Percentiles rank a stretch among this genome's conserved stretches.
Conservation (phyloP, 2,329 filamentous ascomycete genomes). For the Karstenula rhodostoma region DNA sequence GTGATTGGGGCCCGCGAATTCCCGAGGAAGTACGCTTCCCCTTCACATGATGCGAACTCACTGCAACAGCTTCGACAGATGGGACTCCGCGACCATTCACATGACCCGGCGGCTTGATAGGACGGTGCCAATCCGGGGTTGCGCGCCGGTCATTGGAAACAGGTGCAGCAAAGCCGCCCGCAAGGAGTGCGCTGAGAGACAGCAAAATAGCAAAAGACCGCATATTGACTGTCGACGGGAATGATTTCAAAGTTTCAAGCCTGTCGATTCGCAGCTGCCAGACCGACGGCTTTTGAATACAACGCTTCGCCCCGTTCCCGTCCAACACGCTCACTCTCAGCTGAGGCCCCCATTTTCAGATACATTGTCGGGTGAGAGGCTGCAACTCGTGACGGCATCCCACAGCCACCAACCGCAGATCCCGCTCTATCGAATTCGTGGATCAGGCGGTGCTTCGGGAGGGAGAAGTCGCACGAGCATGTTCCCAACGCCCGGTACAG, state of each 20-base stretch:
- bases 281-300: background rate
- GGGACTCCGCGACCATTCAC: constrained; percentile 6
- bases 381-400: background rate
- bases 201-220: constrained; percentile 8
- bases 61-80: background rate
- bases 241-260: background rate
- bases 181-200: constrained; percentile 17
- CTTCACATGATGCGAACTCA: background rate
- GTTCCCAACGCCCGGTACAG: background rate
- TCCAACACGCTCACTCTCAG: background rate
- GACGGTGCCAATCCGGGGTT: background rate
- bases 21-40: constrained; percentile 8
- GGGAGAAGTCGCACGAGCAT: constrained; percentile 10
- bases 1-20: constrained; percentile 11
- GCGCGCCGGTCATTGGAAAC: constrained; percentile 13
- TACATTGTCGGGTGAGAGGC: background rate
- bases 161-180: constrained; percentile 22
- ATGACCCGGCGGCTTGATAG: background rate
- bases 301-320: background rate
- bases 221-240: background rate
- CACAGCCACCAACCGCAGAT: background rate
- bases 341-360: background rate
- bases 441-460: constrained; percentile 1
- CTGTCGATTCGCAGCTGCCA: background rate
- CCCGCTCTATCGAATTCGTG: background rate